Conservation (phyloP, 2,329 filamentous ascomycete genomes). For the Chalara sp. region DNA sequence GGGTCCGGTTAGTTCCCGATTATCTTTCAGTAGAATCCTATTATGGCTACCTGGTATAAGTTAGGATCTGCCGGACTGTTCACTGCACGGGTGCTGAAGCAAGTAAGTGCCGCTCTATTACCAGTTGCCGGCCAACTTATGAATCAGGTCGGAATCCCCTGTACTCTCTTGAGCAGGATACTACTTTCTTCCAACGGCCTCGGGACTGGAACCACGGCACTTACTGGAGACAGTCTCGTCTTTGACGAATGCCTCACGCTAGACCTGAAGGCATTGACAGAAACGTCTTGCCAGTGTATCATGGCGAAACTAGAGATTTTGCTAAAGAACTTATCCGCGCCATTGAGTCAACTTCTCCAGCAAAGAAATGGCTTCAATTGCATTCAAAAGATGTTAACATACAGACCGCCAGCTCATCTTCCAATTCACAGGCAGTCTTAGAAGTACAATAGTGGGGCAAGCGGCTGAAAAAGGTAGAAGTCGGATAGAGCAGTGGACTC, state of each 20-base stretch:
- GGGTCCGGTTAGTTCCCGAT: conserved; percentile 8
- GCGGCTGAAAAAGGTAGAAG: too few relatives aligned
- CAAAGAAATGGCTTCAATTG: conserved; percentile 24
- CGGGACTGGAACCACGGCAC: conserved; percentile 29
- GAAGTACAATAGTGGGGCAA: too few relatives aligned
- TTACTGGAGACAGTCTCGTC: conserved; percentile 27
- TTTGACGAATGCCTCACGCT: conserved; percentile 25
- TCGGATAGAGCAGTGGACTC: conserved; percentile 11
- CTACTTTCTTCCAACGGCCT: conserved; percentile 17
- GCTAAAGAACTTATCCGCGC: conserved; percentile 20
- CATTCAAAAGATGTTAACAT: conserved; percentile 24
- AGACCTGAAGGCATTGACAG: conserved; percentile 17
- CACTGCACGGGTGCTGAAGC: conserved; percentile 13
- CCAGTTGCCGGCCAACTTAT: too few relatives aligned
- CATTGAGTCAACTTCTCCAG: conserved; percentile 22
- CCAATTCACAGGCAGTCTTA: too few relatives aligned
- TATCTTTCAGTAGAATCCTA: not conserved
- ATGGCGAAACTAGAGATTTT: conserved; percentile 21
- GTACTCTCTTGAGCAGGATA: conserved; percentile 27
- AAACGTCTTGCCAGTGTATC: conserved; percentile 21
- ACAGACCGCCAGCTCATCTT: conserved; percentile 11
- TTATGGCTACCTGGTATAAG: not conserved
- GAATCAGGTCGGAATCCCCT: conserved; percentile 19
- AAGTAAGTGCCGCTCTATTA: conserved; percentile 3
- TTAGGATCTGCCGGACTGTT: conserved; percentile 15